Evolutionary conservation across 2,329 filamentous ascomycete species (phyloP), one percentile per base, ranked within the genome.

Genomic region (Colletotrichum sansevieriae): DNA sequence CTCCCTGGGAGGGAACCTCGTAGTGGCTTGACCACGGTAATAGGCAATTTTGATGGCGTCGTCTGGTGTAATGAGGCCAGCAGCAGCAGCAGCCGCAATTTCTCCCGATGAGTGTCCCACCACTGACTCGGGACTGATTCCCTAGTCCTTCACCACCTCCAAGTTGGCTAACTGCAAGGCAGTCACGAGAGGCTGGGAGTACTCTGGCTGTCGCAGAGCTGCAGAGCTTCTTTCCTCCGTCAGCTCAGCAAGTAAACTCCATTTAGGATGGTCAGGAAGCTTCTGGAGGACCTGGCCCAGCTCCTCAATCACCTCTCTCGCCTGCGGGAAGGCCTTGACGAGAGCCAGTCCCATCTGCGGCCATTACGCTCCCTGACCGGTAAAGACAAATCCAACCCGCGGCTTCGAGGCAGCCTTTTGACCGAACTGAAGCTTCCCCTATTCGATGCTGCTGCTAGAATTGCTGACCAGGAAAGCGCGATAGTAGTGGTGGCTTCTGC

Each of bases 141-240:
- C 61, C 63, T 61, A 69, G 2, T 43, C 22, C 9, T 39, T 12
- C n/a, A 80, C 67, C 0, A 79, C 62, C 12, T 75, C 73, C 0
- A 80, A 71, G 2, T 81, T 56, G 12, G 57, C 76, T 10, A 82
- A 64, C 62, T 81, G 80, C 2, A 82, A 22, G 0, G 78, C 78
- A 5, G 79, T 81, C 47, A 75, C 79, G 0, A 78, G 44, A 7
- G 80, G 76, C 58, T 81, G 78, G 8, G 83, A 80, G 22, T 86
- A 71, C 3, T 79, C 5, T 12, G 37, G 54, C 25, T 46, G 55
- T 0, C 39, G n/a, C 9, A 74, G 58, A 4, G 68, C 46, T 10
- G 20, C 46, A 22, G 46, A 49, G 46, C 20, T 49, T 49, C 46
- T 49, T 3, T 72, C 1, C 77, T 66, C 62, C 76, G 75, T 0